Base-by-base conservation (phyloP, 2,329 filamentous ascomycete species). In the Diaporthe vaccinii region DNA sequence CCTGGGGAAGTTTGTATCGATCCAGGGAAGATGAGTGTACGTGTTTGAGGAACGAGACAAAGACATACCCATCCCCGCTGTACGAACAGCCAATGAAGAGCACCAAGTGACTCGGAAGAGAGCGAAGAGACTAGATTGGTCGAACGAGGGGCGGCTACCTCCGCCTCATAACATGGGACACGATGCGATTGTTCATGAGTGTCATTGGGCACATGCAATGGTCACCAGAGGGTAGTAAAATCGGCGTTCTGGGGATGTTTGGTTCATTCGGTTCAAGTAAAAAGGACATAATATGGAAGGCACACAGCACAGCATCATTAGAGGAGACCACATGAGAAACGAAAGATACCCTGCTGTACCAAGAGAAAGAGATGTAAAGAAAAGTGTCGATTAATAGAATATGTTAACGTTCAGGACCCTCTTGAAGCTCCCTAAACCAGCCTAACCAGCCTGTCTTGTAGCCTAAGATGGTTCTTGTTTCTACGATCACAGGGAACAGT, bases 301-400 rank as follows among this genome's bases (percentile, higher is more conserved):
- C 34, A 69, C 41, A 55, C 34, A 49, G 34, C 65, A 69, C 34
- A 69, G 49, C 65, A 55, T 69, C n/a, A 28, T 69, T 69, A 69
- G 65, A 69, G 65, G 36, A 69, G 34, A 49, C 17, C n/a, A 69
- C 34, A 69, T 55, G 65, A 69, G 65, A 55, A 55, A 69, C 49
- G 65, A 69, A 31, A 68, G 65, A 69, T 69, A 69, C 65, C 65
- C 65, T 69, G 41, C 15, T 41, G 49, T 69, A 55, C 65, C 49
- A 39, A 69, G 41, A 69, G 65, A 55, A 39, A 55, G 58, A 39
- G 3, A 53, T 68, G 65, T n/a, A 28, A 68, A 17, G 34, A 28
- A 3, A 20, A 3, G 17, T 31, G 49, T 53, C 14, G 8, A 28
- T 36, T 10, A 31, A 22, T 25, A n/a, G 10, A 2, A 20, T 7